Evolutionary conservation across 192 early-diverging fungal species (phyloP).

Genomic region (Backusella morwellensis): DNA sequence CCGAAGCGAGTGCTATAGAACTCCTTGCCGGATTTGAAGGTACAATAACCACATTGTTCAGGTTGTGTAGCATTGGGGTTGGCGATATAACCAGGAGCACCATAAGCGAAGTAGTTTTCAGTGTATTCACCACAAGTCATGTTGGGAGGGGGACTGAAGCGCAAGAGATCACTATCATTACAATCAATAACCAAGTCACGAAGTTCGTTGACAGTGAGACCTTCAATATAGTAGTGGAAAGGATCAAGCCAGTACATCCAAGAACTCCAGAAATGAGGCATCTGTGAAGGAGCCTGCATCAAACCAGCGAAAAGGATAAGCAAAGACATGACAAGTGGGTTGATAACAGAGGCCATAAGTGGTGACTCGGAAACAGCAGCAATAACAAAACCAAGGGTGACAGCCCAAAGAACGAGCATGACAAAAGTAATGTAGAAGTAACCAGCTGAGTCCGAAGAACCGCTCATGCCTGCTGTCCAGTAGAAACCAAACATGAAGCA

Average conservation of each 20-base stretch:
- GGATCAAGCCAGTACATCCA: slow-evolving; percentile 73
- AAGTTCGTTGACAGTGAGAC: slow-evolving; percentile 59
- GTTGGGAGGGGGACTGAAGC: slow-evolving; percentile 53
- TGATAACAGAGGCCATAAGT: slow-evolving; percentile 56
- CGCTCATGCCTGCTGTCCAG: slow-evolving; percentile 68
- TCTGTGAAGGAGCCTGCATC: slow-evolving; percentile 55
- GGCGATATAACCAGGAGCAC: slow-evolving; percentile 58
- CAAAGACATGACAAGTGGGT: slow-evolving; percentile 66
- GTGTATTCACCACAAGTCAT: slow-evolving; percentile 65
- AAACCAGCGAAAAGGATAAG: slow-evolving; percentile 72
- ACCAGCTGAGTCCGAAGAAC: slow-evolving; percentile 41
- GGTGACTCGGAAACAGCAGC: slow-evolving; percentile 63
- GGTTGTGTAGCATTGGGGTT: slow-evolving; percentile 44
- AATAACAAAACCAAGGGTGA: slow-evolving; percentile 70
- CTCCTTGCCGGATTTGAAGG: slow-evolving; percentile 54
- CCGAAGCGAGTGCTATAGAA: slow-evolving; percentile 44
- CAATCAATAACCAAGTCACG: slow-evolving; percentile 47
- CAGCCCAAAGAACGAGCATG: slow-evolving; percentile 61
- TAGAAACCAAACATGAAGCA: slow-evolving; percentile 73
- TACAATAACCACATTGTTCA: slow-evolving; percentile 61
- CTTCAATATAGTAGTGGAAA: slow-evolving; percentile 68
- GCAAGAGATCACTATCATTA: slow-evolving; percentile 45
- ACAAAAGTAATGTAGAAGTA: slow-evolving; percentile 67
- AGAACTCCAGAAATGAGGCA: slow-evolving; percentile 66
- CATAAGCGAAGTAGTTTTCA: slow-evolving; percentile 42